Evolutionary conservation across 1,139 yeast genomes (phyloP).

Genomic region (Sugiyamaella grinbergsii): DNA sequence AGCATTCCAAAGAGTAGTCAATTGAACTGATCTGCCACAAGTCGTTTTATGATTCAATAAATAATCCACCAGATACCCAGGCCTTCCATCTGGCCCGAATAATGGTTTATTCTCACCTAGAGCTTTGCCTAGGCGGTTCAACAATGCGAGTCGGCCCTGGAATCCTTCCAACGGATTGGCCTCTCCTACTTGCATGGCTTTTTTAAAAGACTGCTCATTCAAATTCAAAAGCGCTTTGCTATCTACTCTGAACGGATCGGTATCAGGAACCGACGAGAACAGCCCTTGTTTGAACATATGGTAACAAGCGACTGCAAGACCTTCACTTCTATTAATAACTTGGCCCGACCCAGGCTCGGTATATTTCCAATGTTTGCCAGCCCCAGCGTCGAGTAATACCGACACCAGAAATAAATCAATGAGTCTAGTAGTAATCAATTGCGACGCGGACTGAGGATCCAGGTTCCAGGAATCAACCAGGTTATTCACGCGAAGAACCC

Average conservation of each 20-base stretch:
- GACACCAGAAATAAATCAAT: constrained; percentile 59
- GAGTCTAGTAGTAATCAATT: constrained; percentile 52
- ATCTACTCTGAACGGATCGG: constrained; percentile 46
- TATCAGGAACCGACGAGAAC: constrained; percentile 44
- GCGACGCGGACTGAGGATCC: constrained; percentile 33
- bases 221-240: constrained; percentile 45
- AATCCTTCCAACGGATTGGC: constrained; percentile 54
- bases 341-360: constrained; percentile 40
- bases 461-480: constrained; percentile 45
- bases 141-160: constrained; percentile 52
- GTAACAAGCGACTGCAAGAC: constrained; percentile 59
- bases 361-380: constrained; percentile 58
- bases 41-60: constrained; percentile 35
- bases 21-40: constrained; percentile 39
- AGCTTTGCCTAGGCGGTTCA: constrained; percentile 51
- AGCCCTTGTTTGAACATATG: constrained; percentile 55
- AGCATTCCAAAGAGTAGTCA: constrained; percentile 53
- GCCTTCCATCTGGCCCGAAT: constrained; percentile 54
- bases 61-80: constrained; percentile 57
- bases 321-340: constrained; percentile 53
- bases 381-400: constrained; percentile 64
- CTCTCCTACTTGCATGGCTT: constrained; percentile 51
- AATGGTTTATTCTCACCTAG: constrained; percentile 43
- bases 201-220: constrained; percentile 36
- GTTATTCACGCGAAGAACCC: constrained; percentile 46